Evolutionary conservation across 116 monocot genomes (phyloP).

Genomic region (Papilionanthe hybrid): DNA sequence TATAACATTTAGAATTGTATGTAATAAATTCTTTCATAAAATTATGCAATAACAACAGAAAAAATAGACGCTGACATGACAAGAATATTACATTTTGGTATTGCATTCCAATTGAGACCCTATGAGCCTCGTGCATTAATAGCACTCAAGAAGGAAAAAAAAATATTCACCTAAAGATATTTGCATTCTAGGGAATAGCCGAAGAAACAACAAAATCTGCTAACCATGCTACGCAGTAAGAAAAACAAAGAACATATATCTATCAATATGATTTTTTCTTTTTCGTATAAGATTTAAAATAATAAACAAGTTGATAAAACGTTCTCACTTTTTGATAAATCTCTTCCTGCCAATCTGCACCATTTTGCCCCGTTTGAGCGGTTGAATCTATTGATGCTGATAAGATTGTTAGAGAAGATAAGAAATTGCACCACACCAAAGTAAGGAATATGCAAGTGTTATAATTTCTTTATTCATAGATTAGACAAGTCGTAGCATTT

Average conservation of each 20-base stretch:
- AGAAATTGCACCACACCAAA: not conserved
- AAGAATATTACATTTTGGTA: not conserved
- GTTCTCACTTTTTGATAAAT: constrained; percentile 53
- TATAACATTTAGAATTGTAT: no score
- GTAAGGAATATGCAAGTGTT: not conserved
- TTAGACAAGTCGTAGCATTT: not conserved
- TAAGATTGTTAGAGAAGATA: constrained; percentile 7
- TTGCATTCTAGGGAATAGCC: not conserved
- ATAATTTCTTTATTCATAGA: not conserved
- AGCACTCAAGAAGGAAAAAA: not conserved
- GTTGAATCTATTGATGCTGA: constrained; percentile 67
- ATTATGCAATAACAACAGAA: not conserved
- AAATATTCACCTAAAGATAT: not conserved
- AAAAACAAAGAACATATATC: not conserved
- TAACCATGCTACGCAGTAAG: not conserved
- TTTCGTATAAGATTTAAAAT: not conserved
- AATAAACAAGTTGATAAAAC: not conserved
- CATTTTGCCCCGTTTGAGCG: constrained; percentile 36
- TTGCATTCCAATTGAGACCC: not conserved
- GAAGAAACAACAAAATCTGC: not conserved
- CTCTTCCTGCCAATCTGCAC: constrained; percentile 52
- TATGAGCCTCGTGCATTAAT: not conserved
- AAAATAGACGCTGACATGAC: not conserved
- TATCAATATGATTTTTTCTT: not conserved
- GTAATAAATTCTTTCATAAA: no score